Evolutionary conservation across 345 rosid species (phyloP).

Genomic region (Populus deltoides): DNA sequence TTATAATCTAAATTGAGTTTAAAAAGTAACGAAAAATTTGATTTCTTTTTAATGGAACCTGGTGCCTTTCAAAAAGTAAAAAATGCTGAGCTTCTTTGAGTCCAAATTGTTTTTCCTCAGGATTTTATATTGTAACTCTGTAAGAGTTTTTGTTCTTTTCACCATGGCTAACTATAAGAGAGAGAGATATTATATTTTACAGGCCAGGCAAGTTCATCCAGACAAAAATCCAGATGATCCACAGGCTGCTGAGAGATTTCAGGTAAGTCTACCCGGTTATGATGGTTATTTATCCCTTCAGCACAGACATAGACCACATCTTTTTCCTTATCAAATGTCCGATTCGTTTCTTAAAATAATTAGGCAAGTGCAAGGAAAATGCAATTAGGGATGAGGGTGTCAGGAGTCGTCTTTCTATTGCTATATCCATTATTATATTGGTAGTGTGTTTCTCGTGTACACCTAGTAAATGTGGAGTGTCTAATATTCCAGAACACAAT

Average conservation of each 20-base stretch:
- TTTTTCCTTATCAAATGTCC: neutral
- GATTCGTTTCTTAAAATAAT: neutral
- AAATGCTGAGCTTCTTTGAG: neutral
- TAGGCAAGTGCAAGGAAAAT: neutral
- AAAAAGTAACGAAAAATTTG: neutral
- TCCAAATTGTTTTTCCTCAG: neutral
- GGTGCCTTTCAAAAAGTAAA: neutral
- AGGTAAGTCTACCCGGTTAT: slow-evolving; percentile 30
- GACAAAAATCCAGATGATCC: slow-evolving; percentile 76
- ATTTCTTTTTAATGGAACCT: neutral
- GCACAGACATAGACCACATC: neutral
- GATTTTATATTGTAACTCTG: neutral
- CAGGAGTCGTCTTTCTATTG: too few relatives aligned
- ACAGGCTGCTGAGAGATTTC: slow-evolving; percentile 67
- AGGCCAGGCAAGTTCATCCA: slow-evolving; percentile 84
- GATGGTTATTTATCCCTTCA: neutral
- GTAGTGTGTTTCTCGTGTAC: neutral
- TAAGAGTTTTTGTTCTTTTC: too few relatives aligned
- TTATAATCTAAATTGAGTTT: neutral
- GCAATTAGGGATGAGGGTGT: too few relatives aligned
- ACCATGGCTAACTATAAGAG: neutral
- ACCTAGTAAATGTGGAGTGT: neutral
- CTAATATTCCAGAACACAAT: neutral
- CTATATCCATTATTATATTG: too few relatives aligned
- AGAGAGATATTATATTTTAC: slow-evolving; percentile 4